Evolutionary conservation across 2,329 filamentous ascomycete species (phyloP).

Genomic region (Phyllosticta ampelicida): DNA sequence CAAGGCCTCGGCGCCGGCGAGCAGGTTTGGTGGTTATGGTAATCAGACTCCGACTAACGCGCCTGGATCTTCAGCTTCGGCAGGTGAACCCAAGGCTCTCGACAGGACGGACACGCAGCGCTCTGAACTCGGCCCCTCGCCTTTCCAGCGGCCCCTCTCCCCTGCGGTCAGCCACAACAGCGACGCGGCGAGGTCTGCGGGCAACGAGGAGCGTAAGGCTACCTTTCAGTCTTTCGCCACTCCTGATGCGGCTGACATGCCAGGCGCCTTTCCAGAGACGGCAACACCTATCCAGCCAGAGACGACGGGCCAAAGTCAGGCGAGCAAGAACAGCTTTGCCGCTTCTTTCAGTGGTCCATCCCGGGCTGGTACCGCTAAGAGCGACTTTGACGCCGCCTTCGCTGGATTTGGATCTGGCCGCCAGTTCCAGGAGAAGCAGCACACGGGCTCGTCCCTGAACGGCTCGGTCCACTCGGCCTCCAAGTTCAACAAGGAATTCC

Average conservation of each 20-base stretch:
- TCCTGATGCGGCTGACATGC: constrained; percentile 23
- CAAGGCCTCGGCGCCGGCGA: constrained; percentile 62
- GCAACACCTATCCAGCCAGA: constrained; percentile 37
- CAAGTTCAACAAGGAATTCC: constrained; percentile 68
- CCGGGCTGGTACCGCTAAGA: constrained; percentile 43
- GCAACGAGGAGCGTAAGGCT: constrained; percentile 29
- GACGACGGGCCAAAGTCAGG: constrained; percentile 36
- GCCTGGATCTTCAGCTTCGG: constrained; percentile 36
- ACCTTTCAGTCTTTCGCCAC: constrained; percentile 28
- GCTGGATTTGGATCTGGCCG: constrained; percentile 54
- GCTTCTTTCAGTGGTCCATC: constrained; percentile 27
- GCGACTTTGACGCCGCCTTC: constrained; percentile 79
- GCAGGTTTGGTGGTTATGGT: constrained; percentile 47
- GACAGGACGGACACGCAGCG: constrained; percentile 32
- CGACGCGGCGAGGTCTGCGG: constrained; percentile 26
- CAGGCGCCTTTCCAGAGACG: constrained; percentile 38
- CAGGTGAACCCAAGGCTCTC: constrained; percentile 32
- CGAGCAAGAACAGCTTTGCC: constrained; percentile 35
- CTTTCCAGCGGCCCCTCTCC: constrained; percentile 29
- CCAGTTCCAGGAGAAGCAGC: constrained; percentile 37
- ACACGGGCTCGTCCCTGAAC: constrained; percentile 21
- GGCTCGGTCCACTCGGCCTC: constrained; percentile 27
- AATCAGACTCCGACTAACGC: constrained; percentile 36
- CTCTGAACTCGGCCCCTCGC: constrained; percentile 24
- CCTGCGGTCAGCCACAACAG: constrained; percentile 31